Percentiles rank a stretch among this genome's conserved stretches.
Evolutionary conservation across 1,139 yeast genomes (phyloP).

Genomic region (Kodamaea arcana): DNA sequence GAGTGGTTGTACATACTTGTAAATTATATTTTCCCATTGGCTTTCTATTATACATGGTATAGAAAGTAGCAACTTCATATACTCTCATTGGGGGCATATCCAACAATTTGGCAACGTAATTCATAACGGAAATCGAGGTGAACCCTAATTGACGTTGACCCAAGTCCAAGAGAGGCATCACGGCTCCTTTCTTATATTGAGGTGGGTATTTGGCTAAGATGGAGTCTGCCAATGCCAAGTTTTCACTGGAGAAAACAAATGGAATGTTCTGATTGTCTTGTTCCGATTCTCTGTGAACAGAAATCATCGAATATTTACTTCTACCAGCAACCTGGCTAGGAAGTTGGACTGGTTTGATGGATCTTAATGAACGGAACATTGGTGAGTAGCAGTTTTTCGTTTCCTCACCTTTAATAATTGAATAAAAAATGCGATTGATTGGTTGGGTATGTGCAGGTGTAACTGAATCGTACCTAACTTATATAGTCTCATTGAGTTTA

Average conservation of each 20-base stretch:
- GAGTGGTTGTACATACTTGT: slow-evolving; percentile 88
- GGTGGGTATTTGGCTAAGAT: slow-evolving; percentile 79
- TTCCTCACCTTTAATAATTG: slow-evolving; percentile 2
- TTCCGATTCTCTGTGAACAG: slow-evolving; percentile 72
- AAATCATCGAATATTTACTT: slow-evolving; percentile 41
- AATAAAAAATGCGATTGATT: slow-evolving; percentile 15
- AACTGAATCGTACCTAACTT: neutral
- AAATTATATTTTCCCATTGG: slow-evolving; percentile 85
- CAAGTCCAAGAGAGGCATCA: slow-evolving; percentile 81
- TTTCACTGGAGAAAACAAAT: slow-evolving; percentile 72
- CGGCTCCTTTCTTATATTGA: slow-evolving; percentile 84
- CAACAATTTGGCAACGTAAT: slow-evolving; percentile 80
- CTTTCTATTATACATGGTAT: slow-evolving; percentile 85
- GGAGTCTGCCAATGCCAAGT: slow-evolving; percentile 64
- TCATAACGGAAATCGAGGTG: slow-evolving; percentile 87
- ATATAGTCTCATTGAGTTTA: neutral
- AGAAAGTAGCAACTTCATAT: slow-evolving; percentile 88
- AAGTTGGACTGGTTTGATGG: slow-evolving; percentile 7
- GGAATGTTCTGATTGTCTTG: slow-evolving; percentile 66
- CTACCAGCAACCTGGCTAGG: slow-evolving; percentile 13
- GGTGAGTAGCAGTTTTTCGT: neutral
- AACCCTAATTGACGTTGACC: slow-evolving; percentile 89
- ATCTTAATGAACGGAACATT: slow-evolving; percentile 13
- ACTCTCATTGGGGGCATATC: slow-evolving; percentile 96
- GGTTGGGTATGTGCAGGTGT: slow-evolving; percentile 15